Base-by-base conservation (phyloP, 257 asterid species). In the Lithospermum erythrorhizon region DNA sequence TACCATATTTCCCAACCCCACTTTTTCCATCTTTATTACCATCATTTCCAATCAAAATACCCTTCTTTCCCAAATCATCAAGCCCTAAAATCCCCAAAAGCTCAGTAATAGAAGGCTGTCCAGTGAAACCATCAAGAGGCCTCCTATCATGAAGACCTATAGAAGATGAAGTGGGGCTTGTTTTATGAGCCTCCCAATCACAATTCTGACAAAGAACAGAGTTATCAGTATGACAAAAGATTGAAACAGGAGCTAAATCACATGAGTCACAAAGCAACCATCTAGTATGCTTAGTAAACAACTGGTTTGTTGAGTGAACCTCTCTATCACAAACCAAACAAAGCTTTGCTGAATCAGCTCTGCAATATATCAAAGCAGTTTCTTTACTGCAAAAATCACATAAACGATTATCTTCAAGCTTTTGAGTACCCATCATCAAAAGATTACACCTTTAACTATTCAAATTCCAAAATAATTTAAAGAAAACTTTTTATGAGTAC, bases 281-380 rank as follows among this genome's bases (percentile, higher is more conserved):
- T 1, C 98, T 93, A 30, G 73, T 68, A 66, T 93, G 98, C 63
- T 93, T 93, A 16, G 73, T 65, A 75, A 93, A 93, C 52, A 93
- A 90, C 64, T 30, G 94, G 71, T 93, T 93, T 4, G 98, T 88
- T 14, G 95, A 80, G 77, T 93, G 97, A 2, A 89, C 98, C 45
- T 93, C 76, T 9, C 84, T 82, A 53, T 93, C 98, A 71, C 98
- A 93, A 19, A 56, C 65, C 35, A 93, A 63, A 52, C 98, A 93
- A 57, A 93, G 89, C 78, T 81, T 89, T 1, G 98, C 97, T 0
- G 95, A 81, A 77, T 93, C 98, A 8, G 98, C 97, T 48, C 90
- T 81, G 75, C 98, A 93, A 72, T 86, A 89, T 37, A 89, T 69
- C 6, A 93, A 69, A 6, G 97, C 97, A 20, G 66, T 77, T 1